These are phyloP conservation scores for Collybia nuda DNA, from an alignment of 768 basidiomycete genomes.

Conservation along the genomic window DNA sequence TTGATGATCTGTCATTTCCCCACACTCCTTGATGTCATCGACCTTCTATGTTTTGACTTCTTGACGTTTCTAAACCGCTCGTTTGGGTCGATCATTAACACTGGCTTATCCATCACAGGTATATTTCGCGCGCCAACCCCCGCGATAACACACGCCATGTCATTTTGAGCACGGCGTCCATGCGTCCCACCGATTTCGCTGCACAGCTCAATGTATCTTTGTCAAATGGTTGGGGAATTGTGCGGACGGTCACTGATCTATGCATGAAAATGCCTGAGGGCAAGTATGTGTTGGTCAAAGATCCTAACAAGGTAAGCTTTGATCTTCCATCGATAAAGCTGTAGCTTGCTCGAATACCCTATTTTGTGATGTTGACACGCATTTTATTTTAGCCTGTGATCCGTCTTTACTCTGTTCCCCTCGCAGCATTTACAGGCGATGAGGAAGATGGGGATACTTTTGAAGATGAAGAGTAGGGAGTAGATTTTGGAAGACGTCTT, in stretches of 20 bases:
- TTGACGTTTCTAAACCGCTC: background rate
- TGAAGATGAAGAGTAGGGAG: slow-evolving; percentile 38
- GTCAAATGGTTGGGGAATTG: slow-evolving; percentile 98
- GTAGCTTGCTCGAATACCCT: background rate
- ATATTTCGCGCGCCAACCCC: slow-evolving; percentile 91
- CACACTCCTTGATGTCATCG: background rate
- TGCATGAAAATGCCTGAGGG: slow-evolving; percentile 98
- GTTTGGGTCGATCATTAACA: background rate
- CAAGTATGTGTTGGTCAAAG: slow-evolving; percentile 96
- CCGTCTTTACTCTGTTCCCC: slow-evolving; percentile 90
- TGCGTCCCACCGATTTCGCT: slow-evolving; percentile 94
- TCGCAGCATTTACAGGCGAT: slow-evolving; percentile 79
- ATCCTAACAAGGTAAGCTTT: slow-evolving; percentile 88
- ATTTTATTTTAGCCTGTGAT: slow-evolving; percentile 73
- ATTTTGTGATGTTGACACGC: slow-evolving; percentile 13
- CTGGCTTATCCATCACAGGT: slow-evolving; percentile 47
- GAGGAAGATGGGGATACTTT: slow-evolving; percentile 59
- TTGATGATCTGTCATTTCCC: slow-evolving; percentile 12
- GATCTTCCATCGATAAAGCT: slow-evolving; percentile 1
- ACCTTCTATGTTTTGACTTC: background rate
- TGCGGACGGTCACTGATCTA: slow-evolving; percentile 90
- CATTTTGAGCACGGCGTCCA: slow-evolving; percentile 91
- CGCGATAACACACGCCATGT: slow-evolving; percentile 96
- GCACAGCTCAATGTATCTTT: slow-evolving; percentile 93
- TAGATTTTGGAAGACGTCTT: background rate